These are phyloP conservation scores for Cocos nucifera DNA, from an alignment of 176 grass and related monocot genomes.

Conservation along the genomic window DNA sequence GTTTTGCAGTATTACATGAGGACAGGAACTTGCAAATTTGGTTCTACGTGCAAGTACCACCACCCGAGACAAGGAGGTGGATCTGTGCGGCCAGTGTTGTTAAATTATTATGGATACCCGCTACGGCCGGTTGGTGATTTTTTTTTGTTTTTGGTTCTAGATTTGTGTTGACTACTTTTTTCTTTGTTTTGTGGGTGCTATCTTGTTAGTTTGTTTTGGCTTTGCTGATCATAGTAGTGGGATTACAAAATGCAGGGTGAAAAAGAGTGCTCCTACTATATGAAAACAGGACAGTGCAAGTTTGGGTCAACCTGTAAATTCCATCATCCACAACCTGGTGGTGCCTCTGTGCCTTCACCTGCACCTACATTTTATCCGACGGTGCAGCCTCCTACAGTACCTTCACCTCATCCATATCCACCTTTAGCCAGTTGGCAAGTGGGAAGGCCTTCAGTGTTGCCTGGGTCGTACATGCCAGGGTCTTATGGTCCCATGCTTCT, in stretches of 20 bases:
- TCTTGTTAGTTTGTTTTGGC: too few relatives aligned
- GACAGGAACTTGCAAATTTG: slow-evolving; percentile 83
- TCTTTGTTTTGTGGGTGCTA: too few relatives aligned
- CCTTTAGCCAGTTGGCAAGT: slow-evolving; percentile 54
- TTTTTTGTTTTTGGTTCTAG: slow-evolving; percentile 2
- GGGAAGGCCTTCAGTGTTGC: slow-evolving; percentile 56
- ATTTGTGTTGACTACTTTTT: slow-evolving; percentile 7
- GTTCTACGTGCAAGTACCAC: slow-evolving; percentile 77
- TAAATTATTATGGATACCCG: slow-evolving; percentile 66
- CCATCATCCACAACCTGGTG: too few relatives aligned
- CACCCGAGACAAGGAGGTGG: slow-evolving; percentile 60
- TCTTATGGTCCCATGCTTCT: slow-evolving; percentile 75
- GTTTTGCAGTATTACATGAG: slow-evolving; percentile 72
- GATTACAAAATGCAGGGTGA: slow-evolving; percentile 52
- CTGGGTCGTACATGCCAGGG: slow-evolving; percentile 28
- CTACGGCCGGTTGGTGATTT: slow-evolving; percentile 42
- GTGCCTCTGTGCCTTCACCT: too few relatives aligned
- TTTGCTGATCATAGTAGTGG: too few relatives aligned
- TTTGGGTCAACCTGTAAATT: slow-evolving; percentile 82
- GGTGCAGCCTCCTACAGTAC: slow-evolving; percentile 2
- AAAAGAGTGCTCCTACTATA: slow-evolving; percentile 80
- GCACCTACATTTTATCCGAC: not conserved
- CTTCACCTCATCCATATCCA: slow-evolving; percentile 51
- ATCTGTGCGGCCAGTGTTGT: slow-evolving; percentile 30
- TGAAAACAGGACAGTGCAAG: slow-evolving; percentile 90